Base-by-base conservation (phyloP, 1,284 basidiomycete genomes). In the Austroboletus rostrupii region DNA sequence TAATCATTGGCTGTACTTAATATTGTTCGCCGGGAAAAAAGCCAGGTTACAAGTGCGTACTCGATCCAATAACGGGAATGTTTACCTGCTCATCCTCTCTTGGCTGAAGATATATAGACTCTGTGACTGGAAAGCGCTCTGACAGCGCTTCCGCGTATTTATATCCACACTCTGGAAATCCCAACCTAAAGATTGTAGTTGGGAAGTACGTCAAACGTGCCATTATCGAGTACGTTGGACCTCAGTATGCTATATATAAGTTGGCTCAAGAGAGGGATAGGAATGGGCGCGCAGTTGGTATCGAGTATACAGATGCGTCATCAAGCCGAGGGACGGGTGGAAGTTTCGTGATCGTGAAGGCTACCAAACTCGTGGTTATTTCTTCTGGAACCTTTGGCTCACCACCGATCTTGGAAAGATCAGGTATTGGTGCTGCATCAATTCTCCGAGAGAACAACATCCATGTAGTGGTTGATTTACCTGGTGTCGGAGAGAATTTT, bases 121-220 rank as follows among this genome's bases (percentile, higher is more conserved):
- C 56, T 0, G 56, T 67, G 23, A 80, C 74, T 0, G 84, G 84
- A 28, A 74, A 58, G 43, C 78, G 83, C 11, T 83, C 76, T 0
- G 82, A 85, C 57, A 60, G 76, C 4, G 74, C 84, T 2, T 80
- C 83, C 54, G 52, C 73, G 54, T 83, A 78, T 53, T 64, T 85
- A 14, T 85, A 85, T 57, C 77, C 76, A 35, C 72, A 79, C 46
- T 53, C 61, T 2, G 55, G 64, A 17, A 73, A 72, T 47, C 64
- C 68, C 21, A 79, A 78, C 44, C 33, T 35, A 14, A 14, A 35
- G 33, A 35, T 35, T 14, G 16, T 14, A 7, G 33, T 35, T n/a
- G 33, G 33, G 13, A 35, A 16, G 16, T 8, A 6, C n/a, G 33
- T 35, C 33, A 35, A 35, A 16, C 33, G 33, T 5, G 33, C n/a